A percentile compares a stretch with the other conserved stretches of the same genome.
Conservation (phyloP, 2,329 filamentous ascomycete genomes). For the Meredithiella fracta region DNA sequence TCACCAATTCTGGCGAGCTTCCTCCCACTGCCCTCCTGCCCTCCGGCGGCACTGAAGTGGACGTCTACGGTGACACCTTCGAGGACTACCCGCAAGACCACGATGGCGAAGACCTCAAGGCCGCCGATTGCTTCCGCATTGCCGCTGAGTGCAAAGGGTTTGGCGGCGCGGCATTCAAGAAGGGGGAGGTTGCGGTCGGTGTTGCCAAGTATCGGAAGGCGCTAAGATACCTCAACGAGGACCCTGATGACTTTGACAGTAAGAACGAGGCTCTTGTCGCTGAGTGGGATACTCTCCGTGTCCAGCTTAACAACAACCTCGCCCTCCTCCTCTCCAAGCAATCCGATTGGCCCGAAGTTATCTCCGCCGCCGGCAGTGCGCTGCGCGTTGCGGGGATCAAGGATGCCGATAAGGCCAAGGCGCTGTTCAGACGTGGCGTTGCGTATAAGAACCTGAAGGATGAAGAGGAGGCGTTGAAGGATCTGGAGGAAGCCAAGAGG, state of each 20-base stretch:
- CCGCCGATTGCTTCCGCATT: constrained; percentile 52
- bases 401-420: constrained; percentile 75
- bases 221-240: constrained; percentile 74
- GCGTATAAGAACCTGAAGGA: constrained; percentile 66
- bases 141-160: constrained; percentile 75
- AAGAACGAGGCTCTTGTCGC: constrained; percentile 52
- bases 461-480: constrained; percentile 59
- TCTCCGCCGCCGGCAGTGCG: constrained; percentile 54
- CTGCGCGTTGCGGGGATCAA: constrained; percentile 48
- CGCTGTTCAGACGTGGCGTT: constrained; percentile 64
- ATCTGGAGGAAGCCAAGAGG: constrained; percentile 54
- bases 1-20: constrained; percentile 76
- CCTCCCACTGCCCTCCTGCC: constrained; percentile 50
- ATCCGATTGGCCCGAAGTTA: constrained; percentile 51
- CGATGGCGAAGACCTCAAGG: constrained; percentile 33
- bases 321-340: constrained; percentile 76
- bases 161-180: constrained; percentile 86
- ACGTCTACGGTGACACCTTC: constrained; percentile 75
- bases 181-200: constrained; percentile 49
- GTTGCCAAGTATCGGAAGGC: constrained; percentile 92
- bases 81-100: constrained; percentile 93
- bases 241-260: constrained; percentile 50
- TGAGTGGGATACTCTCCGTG: constrained; percentile 57
- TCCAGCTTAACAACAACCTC: constrained; percentile 76
- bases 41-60: constrained; percentile 51